Conservation (phyloP, 371 early-diverging fungal genomes). For the Lichtheimia ornata region DNA sequence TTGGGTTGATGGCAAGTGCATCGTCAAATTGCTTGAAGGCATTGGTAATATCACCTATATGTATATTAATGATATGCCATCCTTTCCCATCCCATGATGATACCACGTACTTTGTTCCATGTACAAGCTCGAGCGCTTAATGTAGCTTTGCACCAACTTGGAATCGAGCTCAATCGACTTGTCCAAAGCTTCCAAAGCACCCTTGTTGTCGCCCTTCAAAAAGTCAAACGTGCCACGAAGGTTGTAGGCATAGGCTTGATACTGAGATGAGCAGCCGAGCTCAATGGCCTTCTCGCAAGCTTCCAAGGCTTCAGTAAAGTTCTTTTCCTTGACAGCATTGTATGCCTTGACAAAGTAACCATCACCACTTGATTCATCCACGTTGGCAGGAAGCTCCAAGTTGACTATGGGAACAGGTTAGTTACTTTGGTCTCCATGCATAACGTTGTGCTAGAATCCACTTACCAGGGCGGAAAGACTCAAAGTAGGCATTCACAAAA, state of each 20-base stretch:
- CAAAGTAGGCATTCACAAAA: slow-evolving; percentile 89
- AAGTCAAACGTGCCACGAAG: slow-evolving; percentile 87
- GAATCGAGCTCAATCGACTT: slow-evolving; percentile 81
- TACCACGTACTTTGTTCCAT: slow-evolving; percentile 72
- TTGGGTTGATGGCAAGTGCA: slow-evolving; percentile 66
- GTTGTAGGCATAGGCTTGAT: slow-evolving; percentile 73
- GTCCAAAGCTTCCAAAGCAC: slow-evolving; percentile 76
- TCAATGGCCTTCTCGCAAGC: slow-evolving; percentile 70
- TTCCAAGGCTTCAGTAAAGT: slow-evolving; percentile 73
- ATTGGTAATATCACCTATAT: slow-evolving; percentile 60
- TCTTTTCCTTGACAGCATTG: slow-evolving; percentile 49
- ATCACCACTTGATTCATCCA: slow-evolving; percentile 48
- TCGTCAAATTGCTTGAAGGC: slow-evolving; percentile 72
- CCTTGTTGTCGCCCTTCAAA: slow-evolving; percentile 80
- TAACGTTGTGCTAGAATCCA: neutral
- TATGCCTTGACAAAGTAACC: slow-evolving; percentile 50
- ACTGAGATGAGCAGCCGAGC: slow-evolving; percentile 52
- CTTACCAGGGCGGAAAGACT: slow-evolving; percentile 79
- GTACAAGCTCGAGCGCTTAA: slow-evolving; percentile 87
- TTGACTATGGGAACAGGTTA: slow-evolving; percentile 13
- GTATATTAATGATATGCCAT: neutral
- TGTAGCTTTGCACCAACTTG: slow-evolving; percentile 77
- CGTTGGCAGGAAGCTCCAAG: slow-evolving; percentile 30
- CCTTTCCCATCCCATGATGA: neutral
- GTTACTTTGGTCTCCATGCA: neutral